Evolutionary conservation across 179 eudicot genomes (phyloP), one percentile per base, ranked within the genome.

Genomic region (Heliamphora ciliata): DNA sequence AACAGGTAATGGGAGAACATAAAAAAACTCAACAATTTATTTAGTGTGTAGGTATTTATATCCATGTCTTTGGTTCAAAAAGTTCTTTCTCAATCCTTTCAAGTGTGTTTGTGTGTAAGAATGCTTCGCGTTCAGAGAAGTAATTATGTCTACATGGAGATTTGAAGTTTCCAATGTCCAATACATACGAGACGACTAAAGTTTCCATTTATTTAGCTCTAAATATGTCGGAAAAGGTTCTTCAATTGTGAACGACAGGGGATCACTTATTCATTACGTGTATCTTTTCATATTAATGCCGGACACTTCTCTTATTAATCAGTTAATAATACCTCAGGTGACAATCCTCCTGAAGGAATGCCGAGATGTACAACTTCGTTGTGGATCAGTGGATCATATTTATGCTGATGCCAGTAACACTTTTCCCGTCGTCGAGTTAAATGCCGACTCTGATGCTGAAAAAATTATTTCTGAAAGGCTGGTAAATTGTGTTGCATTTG

Each of bases 321-420:
- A 13, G 31, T 18, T 10, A n/a, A 59, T 40, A 31, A 67, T 59
- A 60, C 84, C 59, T 80, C 81, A 91, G 93, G 97, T 94, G 83
- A 83, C 97, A 10, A 85, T 94, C 17, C 95, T 97, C 68, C 77
- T 97, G 56, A 94, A 97, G 87, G 98, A 97, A 85, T 97, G 99
- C 79, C 97, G 94, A 79, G 99, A 97, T 88, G 87, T 94, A 77
- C 99, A 97, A 82, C 74, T 97, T 68, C 97, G 97, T 46, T 89
- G 94, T 91, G 98, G 99, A 84, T 86, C 91, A 66, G 87, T 7
- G 78, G 79, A 78, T 76, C 81, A 80, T 82, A 85, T 82, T 18
- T 79, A 79, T 80, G 86, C 79, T 74, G 87, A 83, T 81, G 88
- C 86, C 82, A 83, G 80, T 52, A 50, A 58, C 7, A 50, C 78